phyloP scores from a whole-genome alignment of 306 rosid genomes.

The Hylodesmum podocarpum region DNA sequence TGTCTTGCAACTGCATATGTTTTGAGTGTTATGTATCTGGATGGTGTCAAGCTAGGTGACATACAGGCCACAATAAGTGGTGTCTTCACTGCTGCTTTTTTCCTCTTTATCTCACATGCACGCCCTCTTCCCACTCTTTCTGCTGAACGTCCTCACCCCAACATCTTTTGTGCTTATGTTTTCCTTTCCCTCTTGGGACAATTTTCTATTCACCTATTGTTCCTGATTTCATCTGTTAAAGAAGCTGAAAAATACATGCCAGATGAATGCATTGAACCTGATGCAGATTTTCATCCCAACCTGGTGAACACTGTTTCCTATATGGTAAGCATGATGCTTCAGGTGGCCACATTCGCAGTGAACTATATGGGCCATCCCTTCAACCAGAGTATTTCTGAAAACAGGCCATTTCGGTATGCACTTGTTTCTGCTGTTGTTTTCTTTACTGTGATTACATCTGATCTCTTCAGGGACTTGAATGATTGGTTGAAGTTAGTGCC shows the following conservation, averaged over 20 bases:
- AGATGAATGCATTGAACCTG: conserved; percentile 95
- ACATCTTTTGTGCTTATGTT: conserved; percentile 79
- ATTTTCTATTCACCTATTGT: conserved; percentile 74
- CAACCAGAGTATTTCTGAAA: conserved; percentile 93
- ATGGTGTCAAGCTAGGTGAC: conserved; percentile 97
- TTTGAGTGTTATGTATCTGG: conserved; percentile 98
- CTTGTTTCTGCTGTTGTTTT: conserved; percentile 70
- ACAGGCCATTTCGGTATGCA: conserved; percentile 82
- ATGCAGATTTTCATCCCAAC: conserved; percentile 89
- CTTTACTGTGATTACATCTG: conserved; percentile 86
- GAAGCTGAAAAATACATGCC: conserved; percentile 98
- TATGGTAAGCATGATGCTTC: conserved; percentile 99
- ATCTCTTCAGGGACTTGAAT: conserved; percentile 77
- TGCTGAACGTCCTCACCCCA: conserved; percentile 89
- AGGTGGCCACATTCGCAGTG: conserved; percentile 99
- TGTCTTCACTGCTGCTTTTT: conserved; percentile 95
- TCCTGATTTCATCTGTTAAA: conserved; percentile 76
- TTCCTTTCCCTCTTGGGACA: conserved; percentile 93
- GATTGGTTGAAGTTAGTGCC: conserved; percentile 93
- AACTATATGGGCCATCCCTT: conserved; percentile 99
- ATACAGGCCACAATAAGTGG: conserved; percentile 98
- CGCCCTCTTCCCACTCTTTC: conserved; percentile 93
- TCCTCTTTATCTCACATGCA: conserved; percentile 96
- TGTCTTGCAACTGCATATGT: conserved; percentile 99
- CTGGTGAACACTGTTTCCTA: conserved; percentile 96